phyloP scores from a whole-genome alignment of 768 basidiomycete genomes.

The Hemileccinum rubropunctum region DNA sequence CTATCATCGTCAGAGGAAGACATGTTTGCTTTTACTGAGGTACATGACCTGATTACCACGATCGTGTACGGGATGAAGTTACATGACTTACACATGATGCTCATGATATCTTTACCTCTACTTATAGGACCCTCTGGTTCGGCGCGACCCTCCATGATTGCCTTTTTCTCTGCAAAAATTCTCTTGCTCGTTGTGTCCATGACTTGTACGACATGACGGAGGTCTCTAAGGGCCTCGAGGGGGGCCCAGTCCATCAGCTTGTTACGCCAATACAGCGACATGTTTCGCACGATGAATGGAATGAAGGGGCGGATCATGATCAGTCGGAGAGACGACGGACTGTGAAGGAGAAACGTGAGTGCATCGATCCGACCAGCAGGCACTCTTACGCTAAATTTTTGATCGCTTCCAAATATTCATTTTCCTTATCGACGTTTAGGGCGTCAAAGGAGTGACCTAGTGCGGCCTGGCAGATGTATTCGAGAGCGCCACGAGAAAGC shows the following conservation, averaged over 20 bases:
- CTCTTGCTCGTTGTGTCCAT: slow-evolving; percentile 29
- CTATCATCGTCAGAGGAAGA: slow-evolving; percentile 28
- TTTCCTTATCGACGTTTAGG: slow-evolving; percentile 23
- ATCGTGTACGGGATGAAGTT: neutral
- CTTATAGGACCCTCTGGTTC: slow-evolving; percentile 8
- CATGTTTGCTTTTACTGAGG: slow-evolving; percentile 34
- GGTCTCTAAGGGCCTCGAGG: slow-evolving; percentile 23
- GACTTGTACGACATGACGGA: slow-evolving; percentile 25
- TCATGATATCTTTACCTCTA: slow-evolving; percentile 37
- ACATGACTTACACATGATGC: slow-evolving; percentile 35
- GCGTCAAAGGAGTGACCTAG: slow-evolving; percentile 35
- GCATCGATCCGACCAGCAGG: no score
- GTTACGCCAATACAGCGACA: slow-evolving; percentile 31
- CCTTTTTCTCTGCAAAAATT: slow-evolving; percentile 32
- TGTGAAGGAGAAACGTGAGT: slow-evolving; percentile 3
- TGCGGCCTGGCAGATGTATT: slow-evolving; percentile 34
- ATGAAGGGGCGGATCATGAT: slow-evolving; percentile 32
- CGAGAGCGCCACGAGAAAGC: slow-evolving; percentile 33
- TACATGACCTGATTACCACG: neutral
- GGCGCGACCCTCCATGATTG: slow-evolving; percentile 12
- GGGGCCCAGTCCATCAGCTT: slow-evolving; percentile 35
- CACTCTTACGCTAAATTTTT: slow-evolving; percentile 29
- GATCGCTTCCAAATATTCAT: slow-evolving; percentile 30
- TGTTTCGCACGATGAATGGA: slow-evolving; percentile 28
- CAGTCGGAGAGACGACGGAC: slow-evolving; percentile 25